Conservation (phyloP, 805 yeast genomes). For the Teunomyces barrocoloradensis region DNA sequence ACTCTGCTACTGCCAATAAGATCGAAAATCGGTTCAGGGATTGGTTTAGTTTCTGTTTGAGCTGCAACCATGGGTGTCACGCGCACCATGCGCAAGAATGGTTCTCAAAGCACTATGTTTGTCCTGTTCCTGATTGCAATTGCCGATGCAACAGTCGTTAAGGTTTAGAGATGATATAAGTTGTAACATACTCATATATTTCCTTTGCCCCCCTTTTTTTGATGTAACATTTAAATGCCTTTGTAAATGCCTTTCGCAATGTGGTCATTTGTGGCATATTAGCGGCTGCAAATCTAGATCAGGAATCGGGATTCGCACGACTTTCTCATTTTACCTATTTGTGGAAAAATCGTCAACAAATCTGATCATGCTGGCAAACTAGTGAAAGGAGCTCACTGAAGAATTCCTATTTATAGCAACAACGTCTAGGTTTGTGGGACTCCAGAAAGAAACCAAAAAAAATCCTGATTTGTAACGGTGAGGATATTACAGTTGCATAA, state of each 20-base stretch:
- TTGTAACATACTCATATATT: neutral
- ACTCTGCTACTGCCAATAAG: conserved; percentile 12
- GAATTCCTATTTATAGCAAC: neutral
- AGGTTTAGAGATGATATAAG: conserved; percentile 22
- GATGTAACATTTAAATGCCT: too few relatives aligned
- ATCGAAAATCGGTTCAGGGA: conserved; percentile 54
- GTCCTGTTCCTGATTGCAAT: conserved; percentile 92
- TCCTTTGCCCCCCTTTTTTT: too few relatives aligned
- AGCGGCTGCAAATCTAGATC: conserved; percentile 4
- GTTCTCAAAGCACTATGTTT: conserved; percentile 82
- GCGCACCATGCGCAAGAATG: conserved; percentile 95
- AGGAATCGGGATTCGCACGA: neutral
- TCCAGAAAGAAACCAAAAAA: neutral
- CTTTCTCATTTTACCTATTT: neutral
- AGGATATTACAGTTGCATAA: conserved; percentile 1
- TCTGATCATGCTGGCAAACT: conserved; percentile 1
- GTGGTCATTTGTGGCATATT: too few relatives aligned
- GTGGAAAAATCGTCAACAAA: conserved; percentile 6
- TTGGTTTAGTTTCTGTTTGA: conserved; percentile 90
- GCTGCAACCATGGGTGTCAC: conserved; percentile 92
- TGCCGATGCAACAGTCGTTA: conserved; percentile 67
- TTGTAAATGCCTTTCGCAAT: too few relatives aligned
- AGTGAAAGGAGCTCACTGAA: neutral
- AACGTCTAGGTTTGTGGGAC: neutral
- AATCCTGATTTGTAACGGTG: neutral